Percentiles rank a stretch among this genome's conserved stretches.
These are phyloP conservation scores for Fraxinus floribunda DNA, from an alignment of 305 asterid genomes.

Conservation along the genomic window DNA sequence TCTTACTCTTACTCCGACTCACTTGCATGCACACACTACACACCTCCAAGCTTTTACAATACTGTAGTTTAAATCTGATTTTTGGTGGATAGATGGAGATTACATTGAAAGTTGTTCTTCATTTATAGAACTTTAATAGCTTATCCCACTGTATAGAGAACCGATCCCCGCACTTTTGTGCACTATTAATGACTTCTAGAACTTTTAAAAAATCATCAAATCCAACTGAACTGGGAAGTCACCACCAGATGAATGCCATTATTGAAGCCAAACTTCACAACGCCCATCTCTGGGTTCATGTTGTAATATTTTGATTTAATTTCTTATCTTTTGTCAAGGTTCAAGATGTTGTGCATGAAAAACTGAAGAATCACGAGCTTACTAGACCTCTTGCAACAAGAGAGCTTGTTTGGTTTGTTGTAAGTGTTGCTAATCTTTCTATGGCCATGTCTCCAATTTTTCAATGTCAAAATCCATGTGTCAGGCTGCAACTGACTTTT, in stretches of 20 bases:
- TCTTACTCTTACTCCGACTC: not conserved
- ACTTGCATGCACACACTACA: not conserved
- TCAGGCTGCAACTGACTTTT: slow-evolving; percentile 17
- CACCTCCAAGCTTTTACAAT: not conserved
- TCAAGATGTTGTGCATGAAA: slow-evolving; percentile 41
- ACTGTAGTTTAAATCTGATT: not conserved
- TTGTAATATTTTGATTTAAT: not conserved
- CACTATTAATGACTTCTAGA: not conserved
- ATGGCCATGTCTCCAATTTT: not conserved
- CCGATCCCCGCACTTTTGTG: not conserved
- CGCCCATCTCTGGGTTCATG: not conserved
- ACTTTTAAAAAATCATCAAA: not conserved
- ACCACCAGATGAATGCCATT: not conserved
- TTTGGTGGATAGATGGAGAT: not conserved
- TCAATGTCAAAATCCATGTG: not conserved
- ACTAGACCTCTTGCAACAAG: slow-evolving; percentile 46
- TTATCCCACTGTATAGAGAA: not conserved
- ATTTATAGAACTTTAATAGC: not conserved
- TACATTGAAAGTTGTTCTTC: not conserved
- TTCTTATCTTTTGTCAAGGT: slow-evolving; percentile 30
- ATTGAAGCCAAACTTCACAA: not conserved
- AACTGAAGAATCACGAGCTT: slow-evolving; percentile 43
- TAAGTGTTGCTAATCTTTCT: slow-evolving; percentile 34
- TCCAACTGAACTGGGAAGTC: not conserved
- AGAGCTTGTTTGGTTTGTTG: slow-evolving; percentile 73